phyloP scores from a whole-genome alignment of 148 eudicot genomes.

The Rhododendron ovatum region DNA sequence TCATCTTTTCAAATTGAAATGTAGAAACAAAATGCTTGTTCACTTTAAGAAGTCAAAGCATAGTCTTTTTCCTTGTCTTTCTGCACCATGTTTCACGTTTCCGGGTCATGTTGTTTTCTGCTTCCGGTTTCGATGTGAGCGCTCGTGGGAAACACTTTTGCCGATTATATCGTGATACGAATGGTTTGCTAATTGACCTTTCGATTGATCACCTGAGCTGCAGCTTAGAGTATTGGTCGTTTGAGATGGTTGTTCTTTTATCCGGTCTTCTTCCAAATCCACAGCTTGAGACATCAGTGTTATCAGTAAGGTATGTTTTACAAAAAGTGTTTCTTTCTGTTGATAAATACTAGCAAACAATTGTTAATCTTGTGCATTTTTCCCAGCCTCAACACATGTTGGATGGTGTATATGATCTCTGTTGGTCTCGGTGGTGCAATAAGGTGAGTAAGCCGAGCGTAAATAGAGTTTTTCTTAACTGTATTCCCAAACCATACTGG shows the following conservation, averaged over 20 bases:
- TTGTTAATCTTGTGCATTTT: not conserved
- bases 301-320: constrained; percentile 51
- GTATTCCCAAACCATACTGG: not conserved
- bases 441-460: constrained; percentile 31
- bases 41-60: not conserved
- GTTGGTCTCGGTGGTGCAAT: constrained; percentile 68
- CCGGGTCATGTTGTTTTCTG: not conserved
- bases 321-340: not conserved
- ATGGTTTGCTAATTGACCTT: not conserved
- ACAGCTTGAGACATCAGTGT: constrained; percentile 59
- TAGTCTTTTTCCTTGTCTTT: not conserved
- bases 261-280: constrained; percentile 66
- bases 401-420: constrained; percentile 75
- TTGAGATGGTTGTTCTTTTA: constrained; percentile 48
- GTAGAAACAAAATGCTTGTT: not conserved
- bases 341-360: not conserved
- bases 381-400: constrained; percentile 70
- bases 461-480: not conserved
- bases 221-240: constrained; percentile 56
- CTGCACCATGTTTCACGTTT: not conserved
- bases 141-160: not conserved
- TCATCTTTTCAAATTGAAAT: not conserved
- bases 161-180: not conserved
- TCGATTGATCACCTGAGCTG: not conserved
- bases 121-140: not conserved